Evolutionary conservation across 2,329 filamentous ascomycete genomes (phyloP), one percentile per base, ranked within the genome.

Genomic region (Cladosporium oxysporum): DNA sequence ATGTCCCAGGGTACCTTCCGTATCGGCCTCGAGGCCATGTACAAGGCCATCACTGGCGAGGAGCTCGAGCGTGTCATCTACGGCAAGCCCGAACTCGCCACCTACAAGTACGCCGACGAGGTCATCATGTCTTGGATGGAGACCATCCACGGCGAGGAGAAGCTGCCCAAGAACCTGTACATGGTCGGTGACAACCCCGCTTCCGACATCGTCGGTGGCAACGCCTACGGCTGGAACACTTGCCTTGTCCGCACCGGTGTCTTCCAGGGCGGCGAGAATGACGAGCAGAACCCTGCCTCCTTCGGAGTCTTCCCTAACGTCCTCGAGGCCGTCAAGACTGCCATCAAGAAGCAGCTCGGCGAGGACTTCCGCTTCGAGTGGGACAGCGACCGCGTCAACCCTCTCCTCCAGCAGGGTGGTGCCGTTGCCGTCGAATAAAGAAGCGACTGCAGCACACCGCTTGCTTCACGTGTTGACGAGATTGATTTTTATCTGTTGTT

Each of bases 161-260:
- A 80, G 67, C 81, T 91, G 50, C 88, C 89, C 4, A 77, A 86
- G 76, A 90, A 91, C 79, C 83, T 91, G 76, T 91, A 91, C 83
- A 91, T 91, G 89, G 82, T 91, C 64, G 89, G 89, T 70, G 89
- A 91, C 79, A 91, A 91, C 81, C 89, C 89, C 7, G 87, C 87
- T 29, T 90, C 87, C 29, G 89, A 91, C 75, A 91, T 91, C 73
- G 83, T 90, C 69, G 90, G 90, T 68, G 90, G 90, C 68, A 92
- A 92, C 83, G 90, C 89, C 85, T 91, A 92, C 78, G 89, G 89
- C 67, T 92, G 90, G 90, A 92, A 92, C 80, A 92, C 90, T 3
- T 92, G 90, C 75, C 80, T 92, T 64, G 90, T 92, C 65, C 87
- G 90, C 74, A 92, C 90, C 0, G 90, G 90, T 79, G 90, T 92